Conservation (phyloP, 2,329 filamentous ascomycete species). For the Tolypocladium nubicola region DNA sequence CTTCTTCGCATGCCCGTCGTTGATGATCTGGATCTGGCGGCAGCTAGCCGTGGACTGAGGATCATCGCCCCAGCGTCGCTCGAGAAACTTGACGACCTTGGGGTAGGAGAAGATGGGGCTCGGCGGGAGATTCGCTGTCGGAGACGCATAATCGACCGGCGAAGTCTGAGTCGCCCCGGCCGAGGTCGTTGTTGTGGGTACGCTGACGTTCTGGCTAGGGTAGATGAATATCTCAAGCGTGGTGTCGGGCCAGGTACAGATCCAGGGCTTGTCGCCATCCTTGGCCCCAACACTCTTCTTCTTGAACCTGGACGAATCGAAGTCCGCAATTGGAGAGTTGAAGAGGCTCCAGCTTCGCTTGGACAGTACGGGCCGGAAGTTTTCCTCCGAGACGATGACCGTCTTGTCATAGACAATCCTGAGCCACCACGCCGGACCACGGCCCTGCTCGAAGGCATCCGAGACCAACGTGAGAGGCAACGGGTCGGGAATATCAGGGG, state of each 20-base stretch:
- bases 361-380: slow-evolving; percentile 16
- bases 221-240: slow-evolving; percentile 48
- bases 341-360: slow-evolving; percentile 16
- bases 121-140: slow-evolving; percentile 2
- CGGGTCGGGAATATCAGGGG: slow-evolving; percentile 30
- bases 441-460: slow-evolving; percentile 34
- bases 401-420: slow-evolving; percentile 44
- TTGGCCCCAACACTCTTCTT: slow-evolving; percentile 17
- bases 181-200: slow-evolving; percentile 6
- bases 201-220: slow-evolving; percentile 38
- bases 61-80: slow-evolving; percentile 31
- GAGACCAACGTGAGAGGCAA: slow-evolving; percentile 35
- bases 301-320: slow-evolving; percentile 15
- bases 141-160: slow-evolving; percentile 5
- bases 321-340: slow-evolving; percentile 5
- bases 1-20: slow-evolving; percentile 23
- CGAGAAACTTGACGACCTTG: slow-evolving; percentile 42
- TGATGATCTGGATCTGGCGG: slow-evolving; percentile 34
- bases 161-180: slow-evolving; percentile 1
- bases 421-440: slow-evolving; percentile 46
- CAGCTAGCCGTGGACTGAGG: slow-evolving; percentile 30
- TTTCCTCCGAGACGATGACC: slow-evolving; percentile 37
- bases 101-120: slow-evolving; percentile 31
- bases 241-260: slow-evolving; percentile 48
- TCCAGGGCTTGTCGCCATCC: slow-evolving; percentile 43